Percentiles rank a stretch among this genome's conserved stretches.
These are phyloP conservation scores for Pythium rishiriense DNA, from an alignment of 352 stramenopile species.

Conservation along the genomic window DNA sequence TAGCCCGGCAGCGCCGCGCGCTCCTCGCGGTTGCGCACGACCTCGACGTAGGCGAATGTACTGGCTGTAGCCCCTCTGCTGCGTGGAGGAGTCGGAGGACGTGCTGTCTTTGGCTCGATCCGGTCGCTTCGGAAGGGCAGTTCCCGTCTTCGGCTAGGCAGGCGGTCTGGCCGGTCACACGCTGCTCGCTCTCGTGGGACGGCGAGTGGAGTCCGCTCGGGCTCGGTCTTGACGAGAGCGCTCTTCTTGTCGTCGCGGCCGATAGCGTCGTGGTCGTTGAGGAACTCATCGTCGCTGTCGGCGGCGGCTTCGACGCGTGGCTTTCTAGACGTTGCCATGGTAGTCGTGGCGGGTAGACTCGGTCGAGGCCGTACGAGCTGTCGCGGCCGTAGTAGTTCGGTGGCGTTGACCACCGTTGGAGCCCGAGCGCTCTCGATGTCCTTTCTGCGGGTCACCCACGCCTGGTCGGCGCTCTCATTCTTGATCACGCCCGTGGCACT, in stretches of 20 bases:
- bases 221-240: not conserved
- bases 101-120: not conserved
- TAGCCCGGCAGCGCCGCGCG: constrained; percentile 56
- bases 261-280: constrained; percentile 2
- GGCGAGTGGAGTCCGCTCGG: not conserved
- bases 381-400: not conserved
- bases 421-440: constrained; percentile 3
- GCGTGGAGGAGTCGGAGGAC: not conserved
- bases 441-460: not conserved
- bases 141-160: not conserved
- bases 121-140: not conserved
- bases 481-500: too few relatives aligned
- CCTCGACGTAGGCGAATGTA: constrained; percentile 63
- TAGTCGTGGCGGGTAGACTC: not conserved
- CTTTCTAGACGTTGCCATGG: not conserved
- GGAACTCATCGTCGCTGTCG: constrained; percentile 5
- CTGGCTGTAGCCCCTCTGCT: constrained; percentile 8
- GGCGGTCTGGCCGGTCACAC: not conserved
- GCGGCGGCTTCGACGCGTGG: not conserved
- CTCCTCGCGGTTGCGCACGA: constrained; percentile 72
- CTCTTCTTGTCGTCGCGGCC: constrained; percentile 2
- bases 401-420: not conserved
- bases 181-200: not conserved
- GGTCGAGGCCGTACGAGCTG: not conserved
- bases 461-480: not conserved